Percentiles rank a stretch among this genome's conserved stretches.
phyloP scores from a whole-genome alignment of 1,284 basidiomycete species.

The Trichosporon sp. region DNA sequence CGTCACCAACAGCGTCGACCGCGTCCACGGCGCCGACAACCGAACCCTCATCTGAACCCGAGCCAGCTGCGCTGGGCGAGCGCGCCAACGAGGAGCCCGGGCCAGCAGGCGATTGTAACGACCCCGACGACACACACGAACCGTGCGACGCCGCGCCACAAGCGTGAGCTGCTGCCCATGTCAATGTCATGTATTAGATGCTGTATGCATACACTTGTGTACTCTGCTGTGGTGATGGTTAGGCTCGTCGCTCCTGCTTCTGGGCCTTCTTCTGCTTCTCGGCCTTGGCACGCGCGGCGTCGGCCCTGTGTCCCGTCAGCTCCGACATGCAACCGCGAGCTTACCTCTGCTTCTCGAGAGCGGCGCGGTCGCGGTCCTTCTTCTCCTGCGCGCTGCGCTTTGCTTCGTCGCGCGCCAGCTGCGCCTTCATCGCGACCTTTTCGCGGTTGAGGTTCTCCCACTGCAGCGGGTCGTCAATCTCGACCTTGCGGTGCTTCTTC shows the following conservation, averaged over 20 bases:
- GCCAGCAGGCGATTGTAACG: background rate
- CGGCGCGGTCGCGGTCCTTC: constrained; percentile 44
- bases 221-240: background rate
- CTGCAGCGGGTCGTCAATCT: constrained; percentile 35
- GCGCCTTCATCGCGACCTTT: constrained; percentile 37
- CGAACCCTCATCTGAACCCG: background rate
- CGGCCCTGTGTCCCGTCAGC: constrained; percentile 30
- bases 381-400: constrained; percentile 33
- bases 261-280: constrained; percentile 50
- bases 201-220: constrained; percentile 7
- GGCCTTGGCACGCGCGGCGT: constrained; percentile 46
- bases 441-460: constrained; percentile 45
- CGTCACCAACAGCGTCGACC: background rate
- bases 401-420: constrained; percentile 41
- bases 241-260: constrained; percentile 46
- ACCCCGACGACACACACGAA: background rate
- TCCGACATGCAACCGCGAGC: constrained; percentile 6
- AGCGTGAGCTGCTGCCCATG: background rate
- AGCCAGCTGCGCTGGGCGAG: background rate
- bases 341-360: constrained; percentile 48
- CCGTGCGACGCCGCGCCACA: background rate
- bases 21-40: background rate
- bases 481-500: constrained; percentile 44
- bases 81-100: background rate
- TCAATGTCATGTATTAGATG: background rate